Base-by-base conservation (phyloP, 164 flowering plant genomes). In the Malania oleifera region DNA sequence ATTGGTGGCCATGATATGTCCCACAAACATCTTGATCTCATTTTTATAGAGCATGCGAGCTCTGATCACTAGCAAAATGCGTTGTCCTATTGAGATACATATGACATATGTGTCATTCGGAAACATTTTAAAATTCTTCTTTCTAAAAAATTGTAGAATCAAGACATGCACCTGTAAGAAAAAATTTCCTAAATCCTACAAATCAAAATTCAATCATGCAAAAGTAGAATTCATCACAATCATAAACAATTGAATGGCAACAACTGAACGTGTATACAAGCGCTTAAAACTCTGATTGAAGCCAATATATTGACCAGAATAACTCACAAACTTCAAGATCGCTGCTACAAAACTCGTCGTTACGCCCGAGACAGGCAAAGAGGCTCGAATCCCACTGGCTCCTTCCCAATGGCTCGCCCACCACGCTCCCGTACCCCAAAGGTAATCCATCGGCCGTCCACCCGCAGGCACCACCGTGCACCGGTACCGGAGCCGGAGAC, bases 241-340 rank as follows among this genome's bases (percentile, higher is more conserved):
- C 35, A 31, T 31, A 31, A 31, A 31, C n/a, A 31, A 31, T 31
- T 31, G 6, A 31, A 31, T 31, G 9, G 9, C 4, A 31, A 9
- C 35, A n/a, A n/a, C 35, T 31, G 35, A 9, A 31, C 4, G 35
- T 9, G 9, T 31, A 31, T 31, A 31, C 35, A 43, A 43, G n/a
- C 2, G 20, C 19, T 2, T 5, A 41, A 62, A 15, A n/a, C 4
- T 22, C 24, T 14, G 14, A 43, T 41, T 1, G 41, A 20, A 56
- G 8, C 41, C 7, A 47, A 52, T 24, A 10, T 48, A 39, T 13
- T n/a, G 38, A 8, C 9, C 24, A 18, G 7, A 43, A 65, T 34
- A 20, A 85, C 96, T 73, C 66, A 89, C 98, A 92, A 70, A 92
- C 96, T 92, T 89, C 96, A 54, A 92, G 80, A 78, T 92, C 98